A percentile compares a stretch with the other conserved stretches of the same genome.
phyloP scores from a whole-genome alignment of 1,284 basidiomycete species.

The Veloporphyrellus conicus region DNA sequence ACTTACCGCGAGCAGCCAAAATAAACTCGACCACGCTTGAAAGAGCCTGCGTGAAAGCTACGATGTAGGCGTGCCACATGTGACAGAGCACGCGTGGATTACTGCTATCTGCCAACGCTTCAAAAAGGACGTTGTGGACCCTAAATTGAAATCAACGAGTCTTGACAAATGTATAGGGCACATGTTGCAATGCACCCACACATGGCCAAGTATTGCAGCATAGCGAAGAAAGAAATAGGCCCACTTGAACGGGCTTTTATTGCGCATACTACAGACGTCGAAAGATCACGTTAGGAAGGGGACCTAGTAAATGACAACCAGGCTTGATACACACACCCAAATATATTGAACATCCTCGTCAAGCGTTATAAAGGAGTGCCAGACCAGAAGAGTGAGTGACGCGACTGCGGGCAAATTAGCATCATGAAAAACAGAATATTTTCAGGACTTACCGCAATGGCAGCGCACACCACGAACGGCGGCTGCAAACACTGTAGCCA shows the following conservation, averaged over 20 bases:
- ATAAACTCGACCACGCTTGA: slow-evolving; percentile 16
- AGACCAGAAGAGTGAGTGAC: slow-evolving; percentile 11
- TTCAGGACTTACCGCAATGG: not conserved
- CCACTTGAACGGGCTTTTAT: slow-evolving; percentile 21
- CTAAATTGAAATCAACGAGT: slow-evolving; percentile 5
- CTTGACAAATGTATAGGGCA: not conserved
- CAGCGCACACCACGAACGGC: not conserved
- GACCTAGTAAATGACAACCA: not conserved
- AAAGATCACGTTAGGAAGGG: not conserved
- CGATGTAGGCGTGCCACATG: slow-evolving; percentile 13
- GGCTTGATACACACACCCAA: slow-evolving; percentile 18
- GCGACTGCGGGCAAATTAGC: not conserved
- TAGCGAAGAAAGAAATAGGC: slow-evolving; percentile 25
- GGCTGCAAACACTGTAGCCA: not conserved
- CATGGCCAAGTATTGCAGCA: slow-evolving; percentile 8
- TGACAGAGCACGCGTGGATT: slow-evolving; percentile 14
- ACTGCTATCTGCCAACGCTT: slow-evolving; percentile 10
- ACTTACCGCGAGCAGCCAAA: slow-evolving; percentile 21
- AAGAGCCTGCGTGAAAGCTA: slow-evolving; percentile 10
- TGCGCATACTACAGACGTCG: slow-evolving; percentile 14
- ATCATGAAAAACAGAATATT: not conserved
- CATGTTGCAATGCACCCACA: slow-evolving; percentile 9
- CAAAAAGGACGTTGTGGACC: slow-evolving; percentile 12
- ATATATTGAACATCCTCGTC: slow-evolving; percentile 22
- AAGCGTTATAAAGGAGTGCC: slow-evolving; percentile 15